Evolutionary conservation across 768 basidiomycete species (phyloP).

Genomic region (Harrya chromipes): DNA sequence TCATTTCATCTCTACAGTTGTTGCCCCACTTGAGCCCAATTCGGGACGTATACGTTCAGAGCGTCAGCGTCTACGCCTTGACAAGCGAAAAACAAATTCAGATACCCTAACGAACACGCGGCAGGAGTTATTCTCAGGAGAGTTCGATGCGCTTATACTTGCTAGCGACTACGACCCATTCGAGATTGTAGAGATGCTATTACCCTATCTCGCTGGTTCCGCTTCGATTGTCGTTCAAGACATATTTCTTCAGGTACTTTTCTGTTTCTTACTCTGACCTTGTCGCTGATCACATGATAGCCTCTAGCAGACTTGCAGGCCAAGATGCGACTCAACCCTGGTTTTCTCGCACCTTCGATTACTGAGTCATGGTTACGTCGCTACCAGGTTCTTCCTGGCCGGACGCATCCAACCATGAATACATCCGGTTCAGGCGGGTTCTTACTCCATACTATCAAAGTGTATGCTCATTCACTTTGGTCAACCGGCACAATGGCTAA

Average conservation of each 20-base stretch:
- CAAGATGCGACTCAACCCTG: slow-evolving; percentile 60
- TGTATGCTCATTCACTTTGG: slow-evolving; percentile 45
- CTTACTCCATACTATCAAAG: slow-evolving; percentile 80
- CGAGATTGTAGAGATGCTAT: slow-evolving; percentile 71
- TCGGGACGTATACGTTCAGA: slow-evolving; percentile 64
- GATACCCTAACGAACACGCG: slow-evolving; percentile 60
- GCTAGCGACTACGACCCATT: slow-evolving; percentile 84
- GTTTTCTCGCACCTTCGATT: slow-evolving; percentile 73
- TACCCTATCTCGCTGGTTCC: slow-evolving; percentile 80
- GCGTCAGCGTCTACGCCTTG: slow-evolving; percentile 63
- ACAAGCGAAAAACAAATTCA: slow-evolving; percentile 73
- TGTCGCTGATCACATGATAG: slow-evolving; percentile 34
- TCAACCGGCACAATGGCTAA: background rate
- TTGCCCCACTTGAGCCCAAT: slow-evolving; percentile 57
- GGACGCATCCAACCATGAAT: slow-evolving; percentile 94
- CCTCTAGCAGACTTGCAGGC: slow-evolving; percentile 75
- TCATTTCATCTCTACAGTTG: slow-evolving; percentile 37
- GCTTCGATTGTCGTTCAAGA: slow-evolving; percentile 85
- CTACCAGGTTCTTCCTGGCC: slow-evolving; percentile 95
- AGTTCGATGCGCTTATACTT: slow-evolving; percentile 87
- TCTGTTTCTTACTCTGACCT: background rate
- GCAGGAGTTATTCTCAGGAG: slow-evolving; percentile 80
- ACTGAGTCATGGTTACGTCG: slow-evolving; percentile 85
- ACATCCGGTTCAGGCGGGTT: slow-evolving; percentile 88
- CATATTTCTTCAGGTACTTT: slow-evolving; percentile 67